phyloP scores from a whole-genome alignment of 371 early-diverging fungal genomes.

The Amoeboaphelidium protococcarum region DNA sequence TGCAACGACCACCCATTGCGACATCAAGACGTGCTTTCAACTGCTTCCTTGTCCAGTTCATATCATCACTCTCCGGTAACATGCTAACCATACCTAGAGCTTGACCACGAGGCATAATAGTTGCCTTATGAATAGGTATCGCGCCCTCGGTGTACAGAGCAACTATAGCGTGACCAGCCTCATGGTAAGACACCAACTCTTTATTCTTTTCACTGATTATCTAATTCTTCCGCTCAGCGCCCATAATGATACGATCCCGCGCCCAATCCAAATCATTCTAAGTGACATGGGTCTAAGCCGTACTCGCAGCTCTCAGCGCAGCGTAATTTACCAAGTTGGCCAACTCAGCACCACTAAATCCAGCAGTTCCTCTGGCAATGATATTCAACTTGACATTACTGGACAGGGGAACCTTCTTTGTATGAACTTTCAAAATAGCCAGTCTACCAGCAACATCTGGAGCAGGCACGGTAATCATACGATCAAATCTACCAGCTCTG shows the following conservation, averaged over 20 bases:
- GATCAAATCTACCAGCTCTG: constrained; percentile 94
- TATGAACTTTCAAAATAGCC: constrained; percentile 71
- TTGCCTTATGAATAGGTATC: constrained; percentile 90
- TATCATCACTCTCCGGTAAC: constrained; percentile 78
- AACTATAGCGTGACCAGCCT: constrained; percentile 89
- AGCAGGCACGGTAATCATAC: constrained; percentile 74
- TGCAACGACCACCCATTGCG: constrained; percentile 87
- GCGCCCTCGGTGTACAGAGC: constrained; percentile 86
- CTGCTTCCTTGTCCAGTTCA: constrained; percentile 51
- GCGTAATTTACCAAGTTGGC: constrained; percentile 84
- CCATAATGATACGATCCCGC: constrained; percentile 94
- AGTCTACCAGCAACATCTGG: constrained; percentile 89
- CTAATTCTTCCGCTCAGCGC: constrained; percentile 72
- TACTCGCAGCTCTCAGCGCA: constrained; percentile 71
- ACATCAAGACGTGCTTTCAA: constrained; percentile 74
- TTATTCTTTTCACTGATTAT: constrained; percentile 67
- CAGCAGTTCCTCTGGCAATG: constrained; percentile 86
- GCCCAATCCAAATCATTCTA: constrained; percentile 73
- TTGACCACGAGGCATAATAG: constrained; percentile 84
- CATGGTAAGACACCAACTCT: constrained; percentile 80
- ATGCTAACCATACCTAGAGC: constrained; percentile 61
- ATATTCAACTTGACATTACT: constrained; percentile 42
- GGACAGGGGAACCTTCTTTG: constrained; percentile 32
- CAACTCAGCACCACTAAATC: constrained; percentile 93
- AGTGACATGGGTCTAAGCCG: constrained; percentile 31